Evolutionary conservation across 768 basidiomycete genomes (phyloP).

Genomic region (Leccinum imitatum): DNA sequence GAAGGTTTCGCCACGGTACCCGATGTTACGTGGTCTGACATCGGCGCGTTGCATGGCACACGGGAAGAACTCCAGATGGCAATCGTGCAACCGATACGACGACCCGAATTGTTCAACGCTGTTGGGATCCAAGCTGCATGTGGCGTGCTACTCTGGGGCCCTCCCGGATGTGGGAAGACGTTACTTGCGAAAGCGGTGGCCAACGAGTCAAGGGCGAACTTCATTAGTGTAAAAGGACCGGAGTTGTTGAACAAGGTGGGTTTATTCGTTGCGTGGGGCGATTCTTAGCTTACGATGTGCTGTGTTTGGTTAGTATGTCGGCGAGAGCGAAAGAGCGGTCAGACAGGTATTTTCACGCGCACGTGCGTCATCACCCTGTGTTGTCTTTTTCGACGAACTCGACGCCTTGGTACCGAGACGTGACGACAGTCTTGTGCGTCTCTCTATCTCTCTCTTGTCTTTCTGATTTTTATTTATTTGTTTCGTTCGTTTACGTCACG

Average conservation of each 20-base stretch:
- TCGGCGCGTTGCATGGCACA: slow-evolving; percentile 85
- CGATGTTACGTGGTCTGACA: slow-evolving; percentile 91
- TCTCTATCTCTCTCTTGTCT: not conserved
- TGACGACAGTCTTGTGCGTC: slow-evolving; percentile 81
- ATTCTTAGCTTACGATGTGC: not conserved
- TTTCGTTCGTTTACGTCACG: not conserved
- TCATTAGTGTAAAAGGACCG: slow-evolving; percentile 97
- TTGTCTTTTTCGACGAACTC: slow-evolving; percentile 94
- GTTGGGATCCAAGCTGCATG: slow-evolving; percentile 92
- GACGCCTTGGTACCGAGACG: slow-evolving; percentile 89
- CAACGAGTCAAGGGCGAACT: slow-evolving; percentile 92
- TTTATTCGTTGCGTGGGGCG: not conserved
- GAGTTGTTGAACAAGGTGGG: slow-evolving; percentile 93
- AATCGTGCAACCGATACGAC: slow-evolving; percentile 90
- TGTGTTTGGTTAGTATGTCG: slow-evolving; percentile 72
- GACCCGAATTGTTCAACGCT: slow-evolving; percentile 83
- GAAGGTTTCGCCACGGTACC: slow-evolving; percentile 98
- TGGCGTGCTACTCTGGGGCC: slow-evolving; percentile 97
- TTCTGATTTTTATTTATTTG: not conserved
- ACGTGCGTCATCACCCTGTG: slow-evolving; percentile 89
- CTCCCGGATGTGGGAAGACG: slow-evolving; percentile 98
- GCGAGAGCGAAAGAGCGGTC: slow-evolving; percentile 94
- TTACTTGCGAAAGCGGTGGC: slow-evolving; percentile 97
- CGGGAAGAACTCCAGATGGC: slow-evolving; percentile 96
- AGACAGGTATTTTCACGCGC: slow-evolving; percentile 93